Base-by-base conservation (phyloP, 2,329 filamentous ascomycete genomes). In the Neoscytalidium dimidiatum region DNA sequence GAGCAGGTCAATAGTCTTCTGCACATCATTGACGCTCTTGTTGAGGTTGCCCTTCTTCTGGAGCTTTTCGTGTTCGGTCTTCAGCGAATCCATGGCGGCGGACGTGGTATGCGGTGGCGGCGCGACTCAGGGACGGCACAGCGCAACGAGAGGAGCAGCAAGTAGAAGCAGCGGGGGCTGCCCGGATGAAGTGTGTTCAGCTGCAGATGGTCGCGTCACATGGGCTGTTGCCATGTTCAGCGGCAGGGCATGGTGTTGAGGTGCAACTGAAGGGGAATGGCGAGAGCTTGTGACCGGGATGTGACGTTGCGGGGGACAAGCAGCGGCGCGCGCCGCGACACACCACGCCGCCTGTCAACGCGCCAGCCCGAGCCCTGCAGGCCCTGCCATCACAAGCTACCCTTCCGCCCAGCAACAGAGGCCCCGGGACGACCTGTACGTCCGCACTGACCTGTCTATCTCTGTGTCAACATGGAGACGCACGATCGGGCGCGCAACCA, bases 1-100 rank as follows among this genome's bases (percentile, higher is more conserved):
- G 29, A 99, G 86, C 65, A 92, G 79, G 67, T 92, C 86, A 70
- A 99, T 92, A 43, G 94, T 90, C 66, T 87, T 86, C 75, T 98
- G 92, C 19, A 96, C 90, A 83, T 96, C 89, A 35, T 87, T 81
- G 65, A 96, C 88, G 43, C 89, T 89, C 64, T 90, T 86, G 3
- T 85, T 85, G 49, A 94, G 85, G 73, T 89, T 90, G 33, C 88
- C 86, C 68, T 86, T 88, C 74, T 85, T 88, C 71, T 86, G 86
- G 66, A 96, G 86, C 71, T 88, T 87, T 69, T 88, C 85, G 69
- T 95, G 86, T 74, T 96, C 92, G 71, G 88, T 88, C 76, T 91
- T 85, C 69, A 97, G 81, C 65, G 82, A 78, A 70, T 89, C 86
- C 87, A 89, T 89, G 60, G 68, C 70, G 49, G 48, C 49, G n/a